Evolutionary conservation across 2,329 filamentous ascomycete genomes (phyloP).

Genomic region (Capronia americana): DNA sequence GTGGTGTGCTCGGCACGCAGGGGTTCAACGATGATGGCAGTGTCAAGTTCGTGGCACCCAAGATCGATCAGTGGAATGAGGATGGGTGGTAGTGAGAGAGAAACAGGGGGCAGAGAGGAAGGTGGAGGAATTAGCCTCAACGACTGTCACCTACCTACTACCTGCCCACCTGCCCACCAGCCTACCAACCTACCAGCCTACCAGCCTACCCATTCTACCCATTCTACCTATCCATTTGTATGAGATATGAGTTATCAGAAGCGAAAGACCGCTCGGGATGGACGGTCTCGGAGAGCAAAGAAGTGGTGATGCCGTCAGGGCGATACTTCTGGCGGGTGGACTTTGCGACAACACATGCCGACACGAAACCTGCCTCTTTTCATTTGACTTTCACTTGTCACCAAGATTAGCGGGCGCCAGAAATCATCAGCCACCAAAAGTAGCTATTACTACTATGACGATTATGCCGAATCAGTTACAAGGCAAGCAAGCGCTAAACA

Average conservation of each 20-base stretch:
- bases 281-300: background rate
- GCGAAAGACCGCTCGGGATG: background rate
- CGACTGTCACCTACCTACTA: background rate
- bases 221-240: background rate
- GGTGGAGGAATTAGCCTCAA: background rate
- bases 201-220: background rate
- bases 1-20: slow-evolving; percentile 46
- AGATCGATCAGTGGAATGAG: slow-evolving; percentile 34
- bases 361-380: background rate
- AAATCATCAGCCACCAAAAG: too few species aligned
- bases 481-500: background rate
- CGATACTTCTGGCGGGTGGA: background rate
- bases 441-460: background rate
- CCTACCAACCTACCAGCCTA: too few species aligned
- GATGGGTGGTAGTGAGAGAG: slow-evolving; percentile 6
- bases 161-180: background rate
- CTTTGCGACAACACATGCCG: background rate
- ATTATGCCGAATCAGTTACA: background rate
- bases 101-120: background rate
- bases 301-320: background rate
- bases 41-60: slow-evolving; percentile 42
- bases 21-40: slow-evolving; percentile 46
- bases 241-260: background rate
- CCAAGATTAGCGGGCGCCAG: background rate
- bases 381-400: background rate